Evolutionary conservation across 805 yeast genomes (phyloP).

Genomic region (Metschnikowia amazonensis): DNA sequence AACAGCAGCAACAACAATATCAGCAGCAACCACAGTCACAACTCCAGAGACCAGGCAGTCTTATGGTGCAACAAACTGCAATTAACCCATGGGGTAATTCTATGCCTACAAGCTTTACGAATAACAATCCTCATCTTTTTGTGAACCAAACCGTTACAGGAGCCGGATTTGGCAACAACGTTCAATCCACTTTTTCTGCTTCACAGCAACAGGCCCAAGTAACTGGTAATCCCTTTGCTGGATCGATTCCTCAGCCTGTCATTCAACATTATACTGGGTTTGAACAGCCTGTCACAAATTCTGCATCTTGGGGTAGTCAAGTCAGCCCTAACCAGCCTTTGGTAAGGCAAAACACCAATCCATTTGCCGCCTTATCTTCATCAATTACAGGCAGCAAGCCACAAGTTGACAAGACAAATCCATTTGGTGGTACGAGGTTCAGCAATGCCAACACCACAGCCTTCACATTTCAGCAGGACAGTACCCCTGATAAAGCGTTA

Average conservation of each 20-base stretch:
- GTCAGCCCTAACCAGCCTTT: background rate
- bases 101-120: conserved; percentile 11
- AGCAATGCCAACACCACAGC: conserved; percentile 22
- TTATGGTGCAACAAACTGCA: conserved; percentile 37
- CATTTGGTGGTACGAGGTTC: conserved; percentile 42
- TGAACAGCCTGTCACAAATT: conserved; percentile 1
- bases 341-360: conserved; percentile 28
- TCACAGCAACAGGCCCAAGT: conserved; percentile 16
- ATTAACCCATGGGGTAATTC: conserved; percentile 39
- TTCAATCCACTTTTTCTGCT: conserved; percentile 18
- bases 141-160: conserved; percentile 42
- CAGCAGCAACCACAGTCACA: conserved; percentile 6
- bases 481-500: conserved; percentile 16
- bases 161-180: conserved; percentile 57
- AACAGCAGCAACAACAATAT: conserved; percentile 6
- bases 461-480: conserved; percentile 13
- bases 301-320: conserved; percentile 21
- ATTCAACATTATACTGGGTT: conserved; percentile 12
- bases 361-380: conserved; percentile 27
- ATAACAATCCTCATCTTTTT: conserved; percentile 9
- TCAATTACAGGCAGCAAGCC: conserved; percentile 11
- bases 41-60: conserved; percentile 22
- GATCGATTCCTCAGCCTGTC: conserved; percentile 7
- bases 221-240: conserved; percentile 14
- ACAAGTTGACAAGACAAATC: conserved; percentile 35